Conservation (phyloP, 1,284 basidiomycete genomes). For the Melampsora abietis-canadensis region DNA sequence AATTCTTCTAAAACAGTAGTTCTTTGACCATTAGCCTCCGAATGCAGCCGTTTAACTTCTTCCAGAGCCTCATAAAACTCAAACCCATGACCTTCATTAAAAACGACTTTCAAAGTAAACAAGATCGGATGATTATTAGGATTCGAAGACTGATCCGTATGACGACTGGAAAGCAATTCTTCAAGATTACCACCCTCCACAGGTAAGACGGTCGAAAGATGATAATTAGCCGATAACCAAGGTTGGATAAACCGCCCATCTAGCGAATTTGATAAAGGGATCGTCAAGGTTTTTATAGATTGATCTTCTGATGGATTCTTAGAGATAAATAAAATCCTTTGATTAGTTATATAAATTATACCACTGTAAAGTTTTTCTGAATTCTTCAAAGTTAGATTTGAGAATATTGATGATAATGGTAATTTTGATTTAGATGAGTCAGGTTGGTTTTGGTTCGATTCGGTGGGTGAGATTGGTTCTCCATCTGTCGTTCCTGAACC, state of each 20-base stretch:
- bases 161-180: neutral
- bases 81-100: conserved; percentile 33
- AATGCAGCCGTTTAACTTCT: conserved; percentile 32
- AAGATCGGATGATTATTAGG: neutral
- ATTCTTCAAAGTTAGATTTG: neutral
- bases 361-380: conserved; percentile 5
- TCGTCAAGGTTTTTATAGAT: conserved; percentile 19
- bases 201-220: conserved; percentile 36
- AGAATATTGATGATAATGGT: neutral
- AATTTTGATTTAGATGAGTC: conserved; percentile 14
- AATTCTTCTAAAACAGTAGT: conserved; percentile 26
- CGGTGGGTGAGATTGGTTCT: neutral
- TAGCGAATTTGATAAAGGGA: conserved; percentile 21
- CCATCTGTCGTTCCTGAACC: conserved; percentile 19
- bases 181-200: conserved; percentile 16
- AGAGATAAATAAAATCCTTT: conserved; percentile 23
- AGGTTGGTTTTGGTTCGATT: neutral
- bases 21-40: conserved; percentile 8
- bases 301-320: neutral
- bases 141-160: neutral
- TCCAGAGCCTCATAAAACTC: conserved; percentile 35
- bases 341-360: conserved; percentile 33
- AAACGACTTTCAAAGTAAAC: conserved; percentile 30
- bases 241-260: conserved; percentile 34
- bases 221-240: conserved; percentile 33